These are phyloP conservation scores for Suillus bovinus DNA, from an alignment of 768 basidiomycete genomes.

Conservation along the genomic window DNA sequence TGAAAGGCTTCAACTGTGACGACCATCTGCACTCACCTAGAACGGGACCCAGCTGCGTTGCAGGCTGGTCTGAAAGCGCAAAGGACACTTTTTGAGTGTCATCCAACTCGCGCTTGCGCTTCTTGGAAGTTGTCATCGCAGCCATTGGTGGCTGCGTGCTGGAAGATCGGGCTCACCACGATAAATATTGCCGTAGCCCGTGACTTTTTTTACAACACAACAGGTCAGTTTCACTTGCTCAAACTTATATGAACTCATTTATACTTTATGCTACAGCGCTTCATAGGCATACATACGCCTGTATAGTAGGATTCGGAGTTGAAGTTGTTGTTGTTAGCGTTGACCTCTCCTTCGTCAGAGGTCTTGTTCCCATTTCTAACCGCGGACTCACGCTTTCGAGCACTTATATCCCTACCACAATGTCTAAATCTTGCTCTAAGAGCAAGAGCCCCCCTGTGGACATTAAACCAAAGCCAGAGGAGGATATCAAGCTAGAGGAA, in stretches of 20 bases:
- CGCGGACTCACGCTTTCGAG: conserved; percentile 5
- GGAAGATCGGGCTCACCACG: conserved; percentile 11
- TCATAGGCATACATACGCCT: conserved; percentile 12
- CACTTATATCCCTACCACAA: conserved; percentile 23
- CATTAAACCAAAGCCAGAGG: conserved; percentile 12
- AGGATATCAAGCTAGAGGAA: conserved; percentile 21
- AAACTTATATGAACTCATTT: conserved; percentile 2
- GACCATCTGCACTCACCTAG: conserved; percentile 46
- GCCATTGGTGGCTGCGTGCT: conserved; percentile 18
- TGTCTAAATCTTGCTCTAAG: conserved; percentile 30
- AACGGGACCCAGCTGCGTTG: conserved; percentile 47
- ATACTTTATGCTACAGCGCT: conserved; percentile 5
- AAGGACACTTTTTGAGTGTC: conserved; percentile 38
- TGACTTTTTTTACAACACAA: conserved; percentile 20
- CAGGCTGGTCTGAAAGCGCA: conserved; percentile 35
- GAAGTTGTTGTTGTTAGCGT: conserved; percentile 14
- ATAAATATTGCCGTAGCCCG: conserved; percentile 3
- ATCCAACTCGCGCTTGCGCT: conserved; percentile 48
- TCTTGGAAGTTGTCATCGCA: conserved; percentile 36
- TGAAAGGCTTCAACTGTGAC: conserved; percentile 19
- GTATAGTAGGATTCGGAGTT: conserved; percentile 25
- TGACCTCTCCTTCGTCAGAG: conserved; percentile 22
- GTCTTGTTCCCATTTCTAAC: conserved; percentile 19
- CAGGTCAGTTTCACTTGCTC: conserved; percentile 10
- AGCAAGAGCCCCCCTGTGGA: conserved; percentile 30